Evolutionary conservation across 441 rosid genomes (phyloP).

Genomic region (Theobroma grandiflorum): DNA sequence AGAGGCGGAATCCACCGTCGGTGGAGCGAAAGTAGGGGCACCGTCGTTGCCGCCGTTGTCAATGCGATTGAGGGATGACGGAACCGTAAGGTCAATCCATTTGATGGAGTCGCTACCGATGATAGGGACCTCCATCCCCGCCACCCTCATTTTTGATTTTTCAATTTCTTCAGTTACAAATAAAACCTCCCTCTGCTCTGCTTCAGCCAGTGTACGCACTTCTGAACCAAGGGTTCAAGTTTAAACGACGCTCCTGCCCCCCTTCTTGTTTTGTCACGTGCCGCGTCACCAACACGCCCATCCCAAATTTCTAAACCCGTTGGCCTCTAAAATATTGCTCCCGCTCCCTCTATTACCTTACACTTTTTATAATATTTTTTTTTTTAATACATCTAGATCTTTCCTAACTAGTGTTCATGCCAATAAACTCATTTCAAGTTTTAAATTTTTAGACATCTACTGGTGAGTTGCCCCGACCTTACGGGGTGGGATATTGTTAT

Average conservation of each 20-base stretch:
- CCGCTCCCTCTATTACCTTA: too few species aligned
- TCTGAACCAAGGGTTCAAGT: conserved; percentile 10
- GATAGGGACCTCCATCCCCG: conserved; percentile 81
- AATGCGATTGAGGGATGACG: conserved; percentile 25
- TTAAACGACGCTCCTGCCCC: not conserved
- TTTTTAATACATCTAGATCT: too few species aligned
- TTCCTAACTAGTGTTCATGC: too few species aligned
- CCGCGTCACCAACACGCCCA: too few species aligned
- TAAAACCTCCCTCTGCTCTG: not conserved
- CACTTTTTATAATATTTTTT: too few species aligned
- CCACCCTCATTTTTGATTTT: conserved; percentile 27
- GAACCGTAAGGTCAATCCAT: conserved; percentile 69
- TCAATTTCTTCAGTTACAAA: not conserved
- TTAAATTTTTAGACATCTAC: too few species aligned
- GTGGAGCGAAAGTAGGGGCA: conserved; percentile 39
- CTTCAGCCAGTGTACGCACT: not conserved
- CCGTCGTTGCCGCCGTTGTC: conserved; percentile 13
- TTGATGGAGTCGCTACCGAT: conserved; percentile 68
- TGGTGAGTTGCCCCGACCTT: too few species aligned
- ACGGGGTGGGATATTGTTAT: too few species aligned
- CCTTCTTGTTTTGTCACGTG: too few species aligned
- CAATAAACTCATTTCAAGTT: too few species aligned
- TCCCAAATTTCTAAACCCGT: too few species aligned
- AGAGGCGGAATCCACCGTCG: conserved; percentile 59
- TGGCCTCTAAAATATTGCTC: too few species aligned